These are phyloP conservation scores for Maudiozyma turicensis DNA, from an alignment of 805 yeast species.

Conservation along the genomic window DNA sequence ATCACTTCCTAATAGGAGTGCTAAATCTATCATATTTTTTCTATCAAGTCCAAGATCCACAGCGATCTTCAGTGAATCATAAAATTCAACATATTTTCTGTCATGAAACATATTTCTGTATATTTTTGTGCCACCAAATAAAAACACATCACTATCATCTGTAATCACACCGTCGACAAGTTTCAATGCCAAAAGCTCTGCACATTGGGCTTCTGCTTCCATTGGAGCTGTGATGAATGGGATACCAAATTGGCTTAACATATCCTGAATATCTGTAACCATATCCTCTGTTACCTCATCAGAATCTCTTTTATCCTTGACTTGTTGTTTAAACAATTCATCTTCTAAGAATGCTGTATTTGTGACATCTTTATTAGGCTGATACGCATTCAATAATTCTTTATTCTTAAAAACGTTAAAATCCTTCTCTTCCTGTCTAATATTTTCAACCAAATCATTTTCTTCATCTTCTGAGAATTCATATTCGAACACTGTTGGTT, in stretches of 20 bases:
- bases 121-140: slow-evolving; percentile 78
- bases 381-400: slow-evolving; percentile 28
- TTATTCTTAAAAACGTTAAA: slow-evolving; percentile 48
- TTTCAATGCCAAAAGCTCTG: slow-evolving; percentile 54
- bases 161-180: slow-evolving; percentile 93
- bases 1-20: slow-evolving; percentile 83
- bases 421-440: slow-evolving; percentile 63
- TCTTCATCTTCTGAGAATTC: slow-evolving; percentile 76
- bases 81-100: slow-evolving; percentile 83
- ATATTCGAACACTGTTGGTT: slow-evolving; percentile 37
- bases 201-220: slow-evolving; percentile 99
- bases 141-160: slow-evolving; percentile 93
- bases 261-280: slow-evolving; percentile 85
- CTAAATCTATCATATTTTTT: slow-evolving; percentile 63
- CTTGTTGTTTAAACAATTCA: slow-evolving; percentile 49
- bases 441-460: slow-evolving; percentile 48
- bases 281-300: slow-evolving; percentile 83
- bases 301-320: slow-evolving; percentile 70
- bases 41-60: slow-evolving; percentile 57
- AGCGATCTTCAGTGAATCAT: slow-evolving; percentile 48
- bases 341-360: slow-evolving; percentile 30
- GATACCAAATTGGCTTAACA: slow-evolving; percentile 79
- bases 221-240: slow-evolving; percentile 94
- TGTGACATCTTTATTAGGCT: slow-evolving; percentile 2
- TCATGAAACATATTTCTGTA: slow-evolving; percentile 94